A percentile compares a stretch with the other conserved stretches of the same genome.
Conservation (phyloP, 352 stramenopile species). For the Pythium coloratum region DNA sequence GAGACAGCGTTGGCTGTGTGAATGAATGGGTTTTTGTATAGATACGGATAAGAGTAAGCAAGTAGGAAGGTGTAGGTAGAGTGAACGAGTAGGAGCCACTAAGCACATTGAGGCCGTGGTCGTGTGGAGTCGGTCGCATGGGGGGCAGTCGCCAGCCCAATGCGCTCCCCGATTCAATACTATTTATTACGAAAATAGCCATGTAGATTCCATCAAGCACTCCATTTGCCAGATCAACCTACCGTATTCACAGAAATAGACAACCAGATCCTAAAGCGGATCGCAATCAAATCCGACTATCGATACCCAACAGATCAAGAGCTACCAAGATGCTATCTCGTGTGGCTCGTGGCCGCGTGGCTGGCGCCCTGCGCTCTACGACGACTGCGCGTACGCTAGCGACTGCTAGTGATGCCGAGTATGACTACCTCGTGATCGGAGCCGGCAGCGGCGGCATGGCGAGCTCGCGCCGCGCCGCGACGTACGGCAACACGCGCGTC, state of each 20-base stretch:
- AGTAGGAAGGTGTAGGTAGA: not conserved
- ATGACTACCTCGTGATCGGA: conserved; percentile 92
- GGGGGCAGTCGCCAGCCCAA: not conserved
- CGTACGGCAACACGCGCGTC: conserved; percentile 89
- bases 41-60: not conserved
- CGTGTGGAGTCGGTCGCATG: not conserved
- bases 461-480: conserved; percentile 88
- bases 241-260: not conserved
- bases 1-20: conserved; percentile 16
- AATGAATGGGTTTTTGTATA: not conserved
- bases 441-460: conserved; percentile 92
- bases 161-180: not conserved
- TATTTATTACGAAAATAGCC: conserved; percentile 24
- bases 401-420: conserved; percentile 24
- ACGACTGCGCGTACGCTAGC: conserved; percentile 3
- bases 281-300: not conserved
- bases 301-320: not conserved
- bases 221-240: not conserved
- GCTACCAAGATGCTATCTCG: conserved; percentile 4
- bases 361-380: not conserved
- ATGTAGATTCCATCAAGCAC: not conserved
- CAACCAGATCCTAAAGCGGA: not conserved
- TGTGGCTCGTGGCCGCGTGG: not conserved
- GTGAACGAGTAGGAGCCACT: not conserved
- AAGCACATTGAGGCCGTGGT: not conserved